phyloP scores from a whole-genome alignment of 768 basidiomycete species.

The Suillus sp. region DNA sequence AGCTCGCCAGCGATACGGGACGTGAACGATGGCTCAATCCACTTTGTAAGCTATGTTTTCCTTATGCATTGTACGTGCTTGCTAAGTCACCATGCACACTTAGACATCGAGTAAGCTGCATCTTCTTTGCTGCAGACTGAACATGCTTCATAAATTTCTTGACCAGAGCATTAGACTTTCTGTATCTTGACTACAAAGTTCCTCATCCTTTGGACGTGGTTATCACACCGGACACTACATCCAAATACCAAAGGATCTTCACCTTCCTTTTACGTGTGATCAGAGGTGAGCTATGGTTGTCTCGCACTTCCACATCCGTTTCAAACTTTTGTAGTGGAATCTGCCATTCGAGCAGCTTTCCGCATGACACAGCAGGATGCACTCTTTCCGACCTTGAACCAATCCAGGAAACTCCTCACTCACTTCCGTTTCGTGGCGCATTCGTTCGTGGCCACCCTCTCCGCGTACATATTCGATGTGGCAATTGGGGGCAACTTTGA shows the following conservation, averaged over 20 bases:
- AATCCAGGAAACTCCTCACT: constrained; percentile 55
- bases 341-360: constrained; percentile 63
- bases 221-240: constrained; percentile 70
- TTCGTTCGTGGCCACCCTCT: constrained; percentile 67
- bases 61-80: background rate
- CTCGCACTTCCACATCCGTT: background rate
- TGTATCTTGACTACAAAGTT: constrained; percentile 90
- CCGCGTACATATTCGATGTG: constrained; percentile 75
- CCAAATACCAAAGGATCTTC: constrained; percentile 85
- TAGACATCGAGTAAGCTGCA: constrained; percentile 52
- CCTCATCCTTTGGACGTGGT: constrained; percentile 74
- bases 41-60: constrained; percentile 55
- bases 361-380: constrained; percentile 57
- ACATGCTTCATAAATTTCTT: constrained; percentile 10
- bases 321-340: constrained; percentile 54
- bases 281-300: constrained; percentile 55
- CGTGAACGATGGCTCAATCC: constrained; percentile 83
- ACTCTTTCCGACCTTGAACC: constrained; percentile 59
- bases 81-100: background rate
- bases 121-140: constrained; percentile 9
- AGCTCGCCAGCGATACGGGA: constrained; percentile 63
- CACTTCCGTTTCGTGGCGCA: constrained; percentile 77
- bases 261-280: constrained; percentile 76
- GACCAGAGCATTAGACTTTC: constrained; percentile 79
- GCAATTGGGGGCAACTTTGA: constrained; percentile 80